These are phyloP conservation scores for Dalbergia cochinchinensis DNA, from an alignment of 306 rosid genomes.

Conservation along the genomic window DNA sequence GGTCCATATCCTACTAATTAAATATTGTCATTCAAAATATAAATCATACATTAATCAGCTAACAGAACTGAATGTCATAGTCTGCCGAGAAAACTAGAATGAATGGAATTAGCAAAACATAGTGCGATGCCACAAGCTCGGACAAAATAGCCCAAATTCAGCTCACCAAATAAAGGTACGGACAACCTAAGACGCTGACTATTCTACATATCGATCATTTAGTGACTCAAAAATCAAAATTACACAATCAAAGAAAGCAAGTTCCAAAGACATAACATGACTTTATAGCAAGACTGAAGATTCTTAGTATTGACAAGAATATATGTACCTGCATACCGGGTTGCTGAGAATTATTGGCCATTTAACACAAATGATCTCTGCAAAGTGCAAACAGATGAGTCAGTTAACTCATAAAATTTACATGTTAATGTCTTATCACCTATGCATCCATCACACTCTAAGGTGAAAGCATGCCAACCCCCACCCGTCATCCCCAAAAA, in stretches of 20 bases:
- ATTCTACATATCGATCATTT: constrained; percentile 33
- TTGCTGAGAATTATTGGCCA: constrained; percentile 82
- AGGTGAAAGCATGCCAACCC: too few relatives aligned
- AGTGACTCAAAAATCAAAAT: not conserved
- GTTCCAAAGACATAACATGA: constrained; percentile 17
- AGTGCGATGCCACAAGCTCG: constrained; percentile 2
- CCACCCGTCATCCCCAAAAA: too few relatives aligned
- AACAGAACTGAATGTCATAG: constrained; percentile 18
- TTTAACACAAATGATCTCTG: constrained; percentile 56
- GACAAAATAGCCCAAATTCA: not conserved
- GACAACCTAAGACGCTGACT: not conserved
- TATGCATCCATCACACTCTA: not conserved
- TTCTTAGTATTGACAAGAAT: constrained; percentile 27
- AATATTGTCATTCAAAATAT: constrained; percentile 15
- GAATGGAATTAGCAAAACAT: constrained; percentile 8
- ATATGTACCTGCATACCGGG: constrained; percentile 72
- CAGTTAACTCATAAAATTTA: constrained; percentile 5
- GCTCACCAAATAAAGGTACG: not conserved
- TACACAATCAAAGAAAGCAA: constrained; percentile 13
- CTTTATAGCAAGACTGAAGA: constrained; percentile 7
- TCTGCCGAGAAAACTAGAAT: constrained; percentile 10
- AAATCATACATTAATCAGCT: not conserved
- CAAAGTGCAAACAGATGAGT: constrained; percentile 31
- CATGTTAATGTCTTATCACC: not conserved
- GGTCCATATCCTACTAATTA: not conserved